phyloP scores from a whole-genome alignment of 2,329 filamentous ascomycete genomes.

The Sporothrix phasma region DNA sequence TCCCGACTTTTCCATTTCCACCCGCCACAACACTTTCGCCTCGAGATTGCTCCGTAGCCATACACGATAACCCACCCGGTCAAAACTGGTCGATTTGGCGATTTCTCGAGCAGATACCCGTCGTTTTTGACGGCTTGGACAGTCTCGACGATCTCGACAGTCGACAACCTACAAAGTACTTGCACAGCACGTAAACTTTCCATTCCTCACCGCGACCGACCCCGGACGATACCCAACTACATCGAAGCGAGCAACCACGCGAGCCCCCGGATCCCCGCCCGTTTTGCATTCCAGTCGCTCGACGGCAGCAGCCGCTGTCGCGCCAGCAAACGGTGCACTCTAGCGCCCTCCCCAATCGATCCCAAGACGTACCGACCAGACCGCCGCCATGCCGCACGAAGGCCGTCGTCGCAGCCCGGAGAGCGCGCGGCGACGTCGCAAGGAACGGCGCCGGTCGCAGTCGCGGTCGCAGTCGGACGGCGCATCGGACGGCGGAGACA shows the following conservation, averaged over 20 bases:
- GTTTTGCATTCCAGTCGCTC: conserved; percentile 8
- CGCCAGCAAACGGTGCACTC: background rate
- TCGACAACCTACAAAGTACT: no score
- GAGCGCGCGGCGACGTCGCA: conserved; percentile 39
- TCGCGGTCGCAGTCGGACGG: conserved; percentile 28
- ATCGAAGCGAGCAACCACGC: background rate
- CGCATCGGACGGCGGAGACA: conserved; percentile 13
- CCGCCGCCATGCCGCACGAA: conserved; percentile 41
- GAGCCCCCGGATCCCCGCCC: background rate
- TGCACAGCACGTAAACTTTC: background rate
- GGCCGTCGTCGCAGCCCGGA: conserved; percentile 48
- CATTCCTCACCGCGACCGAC: background rate
- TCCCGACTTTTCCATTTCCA: background rate
- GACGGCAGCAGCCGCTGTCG: conserved; percentile 10
- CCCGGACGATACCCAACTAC: background rate
- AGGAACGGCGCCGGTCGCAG: conserved; percentile 33
- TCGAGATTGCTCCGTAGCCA: background rate
- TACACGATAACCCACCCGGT: background rate
- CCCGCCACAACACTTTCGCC: background rate
- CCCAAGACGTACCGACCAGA: background rate
- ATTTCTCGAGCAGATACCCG: background rate
- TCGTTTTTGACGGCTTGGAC: background rate
- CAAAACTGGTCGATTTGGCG: background rate
- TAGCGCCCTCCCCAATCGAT: background rate
- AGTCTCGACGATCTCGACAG: background rate